Evolutionary conservation across 106 monocot genomes (phyloP), one percentile per base, ranked within the genome.

Genomic region (Vanilla planifolia): DNA sequence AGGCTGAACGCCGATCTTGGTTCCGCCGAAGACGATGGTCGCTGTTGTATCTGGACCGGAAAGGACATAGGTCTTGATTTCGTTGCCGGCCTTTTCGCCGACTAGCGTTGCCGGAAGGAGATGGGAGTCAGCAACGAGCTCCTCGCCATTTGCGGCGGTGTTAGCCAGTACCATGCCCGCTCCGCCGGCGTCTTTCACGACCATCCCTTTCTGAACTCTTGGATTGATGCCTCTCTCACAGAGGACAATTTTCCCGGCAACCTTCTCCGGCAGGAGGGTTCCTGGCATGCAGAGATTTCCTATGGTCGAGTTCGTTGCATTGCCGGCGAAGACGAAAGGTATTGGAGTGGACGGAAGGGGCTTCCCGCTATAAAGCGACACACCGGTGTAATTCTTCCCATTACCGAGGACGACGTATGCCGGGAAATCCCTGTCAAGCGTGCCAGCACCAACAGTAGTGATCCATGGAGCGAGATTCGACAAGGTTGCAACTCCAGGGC

Each of bases 381-480:
- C 88, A 6, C 98, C 98, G 11, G 98, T 21, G 67, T 68, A 99
- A 51, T 85, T 99, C 59, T 81, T 79, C 35, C 85, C 85, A 67
- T 99, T 77, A 45, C 92, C 92, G 3, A 98, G 80, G 2, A 58
- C 33, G 21, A 92, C 73, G 52, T 66, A 64, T 22, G 84, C 88
- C 10, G 98, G 98, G 68, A 99, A 99, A 62, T 99, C 92, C 7
- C 98, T 81, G 68, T 99, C 98, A 14, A 99, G 33, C 0, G 98
- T 99, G 0, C 98, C 98, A 9, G 92, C 98, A 0, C 98, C 98
- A 30, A 99, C 85, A 15, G 98, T 99, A 33, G 92, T 85, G 73
- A 99, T 85, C 98, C 98, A 99, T 6, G 98, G 98, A 15, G 98
- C 88, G 15, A 77, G 72, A 67, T 99, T 99, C 32, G 92, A 88